Evolutionary conservation across 305 asterid genomes (phyloP).

Genomic region (Stenogyne calaminthoides): DNA sequence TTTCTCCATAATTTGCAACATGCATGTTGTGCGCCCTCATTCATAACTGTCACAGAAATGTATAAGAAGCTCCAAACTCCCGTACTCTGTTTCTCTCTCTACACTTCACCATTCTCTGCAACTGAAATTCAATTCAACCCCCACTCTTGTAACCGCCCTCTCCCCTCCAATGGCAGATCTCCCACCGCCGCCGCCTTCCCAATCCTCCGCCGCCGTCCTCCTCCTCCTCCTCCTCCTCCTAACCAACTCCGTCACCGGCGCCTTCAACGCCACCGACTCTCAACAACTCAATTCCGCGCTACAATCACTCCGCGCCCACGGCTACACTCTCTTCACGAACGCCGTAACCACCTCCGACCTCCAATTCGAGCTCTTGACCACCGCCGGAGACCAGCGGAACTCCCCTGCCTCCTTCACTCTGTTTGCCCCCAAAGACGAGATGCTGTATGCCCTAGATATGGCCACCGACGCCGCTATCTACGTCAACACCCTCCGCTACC

Average conservation of each 20-base stretch:
- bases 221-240: slow-evolving; percentile 30
- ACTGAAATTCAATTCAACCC: slow-evolving; percentile 3
- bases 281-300: slow-evolving; percentile 28
- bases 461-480: slow-evolving; percentile 52
- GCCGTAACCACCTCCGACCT: slow-evolving; percentile 69
- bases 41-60: background rate
- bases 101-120: slow-evolving; percentile 2
- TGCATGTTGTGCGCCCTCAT: too few relatives aligned
- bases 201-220: slow-evolving; percentile 18
- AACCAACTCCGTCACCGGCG: slow-evolving; percentile 21
- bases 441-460: slow-evolving; percentile 59
- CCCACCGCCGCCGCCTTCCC: slow-evolving; percentile 1
- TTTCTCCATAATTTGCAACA: too few relatives aligned
- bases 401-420: slow-evolving; percentile 41
- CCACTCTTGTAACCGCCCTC: slow-evolving; percentile 11
- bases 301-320: slow-evolving; percentile 41
- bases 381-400: background rate
- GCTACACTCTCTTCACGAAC: slow-evolving; percentile 64
- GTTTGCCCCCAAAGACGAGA: slow-evolving; percentile 54
- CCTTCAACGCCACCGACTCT: background rate
- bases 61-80: slow-evolving; percentile 21
- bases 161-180: slow-evolving; percentile 32
- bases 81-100: background rate
- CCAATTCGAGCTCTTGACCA: slow-evolving; percentile 50
- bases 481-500: slow-evolving; percentile 60